Percentiles rank a stretch among this genome's conserved stretches.
Evolutionary conservation across 768 basidiomycete species (phyloP).

Genomic region (Exidia glandulosa): DNA sequence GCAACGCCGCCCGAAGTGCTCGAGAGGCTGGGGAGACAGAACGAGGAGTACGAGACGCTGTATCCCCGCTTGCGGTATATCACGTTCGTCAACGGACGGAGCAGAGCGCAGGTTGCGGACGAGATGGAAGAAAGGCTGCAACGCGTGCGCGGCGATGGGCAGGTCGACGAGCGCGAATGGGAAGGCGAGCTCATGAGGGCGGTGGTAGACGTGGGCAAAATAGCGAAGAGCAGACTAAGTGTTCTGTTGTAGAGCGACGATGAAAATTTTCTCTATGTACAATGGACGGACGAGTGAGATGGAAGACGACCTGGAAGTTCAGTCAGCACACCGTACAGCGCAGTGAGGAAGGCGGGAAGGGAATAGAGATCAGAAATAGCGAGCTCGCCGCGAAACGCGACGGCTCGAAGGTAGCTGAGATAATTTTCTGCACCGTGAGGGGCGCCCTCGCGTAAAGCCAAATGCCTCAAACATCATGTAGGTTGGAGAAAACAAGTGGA

Average conservation of each 20-base stretch:
- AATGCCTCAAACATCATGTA: constrained; percentile 86
- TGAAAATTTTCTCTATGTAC: neutral
- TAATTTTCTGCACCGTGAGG: constrained; percentile 73
- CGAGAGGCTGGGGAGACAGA: constrained; percentile 60
- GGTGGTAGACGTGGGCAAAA: constrained; percentile 57
- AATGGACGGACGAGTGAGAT: neutral
- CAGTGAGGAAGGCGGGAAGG: constrained; percentile 1
- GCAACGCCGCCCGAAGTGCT: constrained; percentile 68
- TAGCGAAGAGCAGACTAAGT: constrained; percentile 59
- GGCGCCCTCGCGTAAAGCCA: constrained; percentile 65
- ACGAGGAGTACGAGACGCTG: constrained; percentile 59
- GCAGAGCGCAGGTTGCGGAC: constrained; percentile 53
- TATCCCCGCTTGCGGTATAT: constrained; percentile 78
- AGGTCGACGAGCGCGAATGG: constrained; percentile 43
- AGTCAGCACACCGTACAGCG: neutral
- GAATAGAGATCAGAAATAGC: constrained; percentile 31
- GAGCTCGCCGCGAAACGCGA: constrained; percentile 32
- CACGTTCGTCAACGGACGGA: constrained; percentile 84
- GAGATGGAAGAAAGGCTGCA: constrained; percentile 69
- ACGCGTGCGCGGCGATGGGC: constrained; percentile 31
- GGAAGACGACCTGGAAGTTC: neutral
- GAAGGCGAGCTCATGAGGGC: constrained; percentile 58
- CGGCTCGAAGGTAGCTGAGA: constrained; percentile 85
- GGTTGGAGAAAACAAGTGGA: constrained; percentile 2
- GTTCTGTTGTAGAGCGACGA: constrained; percentile 18